Evolutionary conservation across 805 yeast species (phyloP), one percentile per base, ranked within the genome.

Genomic region (Candida pini): DNA sequence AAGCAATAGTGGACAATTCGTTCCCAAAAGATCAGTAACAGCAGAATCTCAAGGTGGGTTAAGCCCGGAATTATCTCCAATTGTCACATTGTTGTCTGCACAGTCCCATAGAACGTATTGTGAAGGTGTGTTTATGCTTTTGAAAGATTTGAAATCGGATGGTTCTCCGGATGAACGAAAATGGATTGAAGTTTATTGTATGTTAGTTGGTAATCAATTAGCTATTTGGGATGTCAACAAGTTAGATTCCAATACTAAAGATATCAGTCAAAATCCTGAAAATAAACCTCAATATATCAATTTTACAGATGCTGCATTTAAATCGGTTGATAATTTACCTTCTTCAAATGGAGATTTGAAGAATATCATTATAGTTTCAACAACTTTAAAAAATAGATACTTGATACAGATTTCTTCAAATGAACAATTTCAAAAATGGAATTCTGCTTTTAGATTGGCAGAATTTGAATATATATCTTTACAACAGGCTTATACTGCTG

Each of bases 401-500:
- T 69, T 92, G 40, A 62, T 92, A 38, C 97, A 89, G 60, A 83
- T 81, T 48, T 67, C 82, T 26, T 68, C 85, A 13, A 64, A 64
- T 31, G 79, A 74, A 33, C 76, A 78, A 36, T 78, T 81, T 53
- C 66, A 70, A 34, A 69, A 69, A 39, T 92, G 97, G 97, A 76
- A 78, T 41, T 72, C 88, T 4, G 90, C 96, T 4, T 73, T 92
- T 38, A 67, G 96, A 40, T 66, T 92, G 42, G 69, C 95, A 9
- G 71, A 77, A 27, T 89, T 74, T 56, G 98, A 92, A 63, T 80
- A 81, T 58, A 74, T 79, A 14, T 65, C 87, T 9, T 66, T 92
- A 38, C 97, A 92, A 63, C 95, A 88, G 55, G 97, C 97, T 1
- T 92, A 92, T 58, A 89, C 98, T 0, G 98, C 96, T 8, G 96